Evolutionary conservation across 257 asterid genomes (phyloP).

Genomic region (Penstemon newberryi): DNA sequence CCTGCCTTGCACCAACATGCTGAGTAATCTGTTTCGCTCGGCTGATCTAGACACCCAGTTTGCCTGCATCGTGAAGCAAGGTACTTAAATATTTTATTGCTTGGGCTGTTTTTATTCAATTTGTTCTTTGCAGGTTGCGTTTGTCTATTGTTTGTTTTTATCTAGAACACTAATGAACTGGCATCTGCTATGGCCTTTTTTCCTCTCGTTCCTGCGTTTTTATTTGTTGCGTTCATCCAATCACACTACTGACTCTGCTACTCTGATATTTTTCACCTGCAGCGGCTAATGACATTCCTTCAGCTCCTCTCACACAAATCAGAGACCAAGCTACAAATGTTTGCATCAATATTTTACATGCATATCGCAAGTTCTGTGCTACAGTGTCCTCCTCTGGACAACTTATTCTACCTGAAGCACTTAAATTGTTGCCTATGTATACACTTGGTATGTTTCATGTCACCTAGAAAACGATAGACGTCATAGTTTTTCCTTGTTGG

Average conservation of each 20-base stretch:
- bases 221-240: not conserved
- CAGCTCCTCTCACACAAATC: conserved; percentile 72
- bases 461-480: conserved; percentile 1
- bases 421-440: conserved; percentile 89
- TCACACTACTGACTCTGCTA: conserved; percentile 23
- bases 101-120: conserved; percentile 18
- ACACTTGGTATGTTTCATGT: conserved; percentile 67
- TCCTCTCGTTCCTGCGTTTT: conserved; percentile 21
- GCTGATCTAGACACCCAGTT: conserved; percentile 97
- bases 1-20: conserved; percentile 86
- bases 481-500: no score
- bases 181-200: not conserved
- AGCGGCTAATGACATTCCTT: conserved; percentile 90
- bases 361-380: conserved; percentile 95
- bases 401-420: conserved; percentile 98
- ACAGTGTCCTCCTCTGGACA: conserved; percentile 95
- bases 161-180: conserved; percentile 15
- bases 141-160: conserved; percentile 14
- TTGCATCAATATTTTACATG: conserved; percentile 85
- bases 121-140: conserved; percentile 3
- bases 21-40: conserved; percentile 90
- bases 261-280: conserved; percentile 35
- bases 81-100: conserved; percentile 37
- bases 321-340: conserved; percentile 86
- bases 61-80: conserved; percentile 85